Percentiles rank a stretch among this genome's conserved stretches.
phyloP scores from a whole-genome alignment of 495 filamentous ascomycete species.

The Penicillium longicatenatum region DNA sequence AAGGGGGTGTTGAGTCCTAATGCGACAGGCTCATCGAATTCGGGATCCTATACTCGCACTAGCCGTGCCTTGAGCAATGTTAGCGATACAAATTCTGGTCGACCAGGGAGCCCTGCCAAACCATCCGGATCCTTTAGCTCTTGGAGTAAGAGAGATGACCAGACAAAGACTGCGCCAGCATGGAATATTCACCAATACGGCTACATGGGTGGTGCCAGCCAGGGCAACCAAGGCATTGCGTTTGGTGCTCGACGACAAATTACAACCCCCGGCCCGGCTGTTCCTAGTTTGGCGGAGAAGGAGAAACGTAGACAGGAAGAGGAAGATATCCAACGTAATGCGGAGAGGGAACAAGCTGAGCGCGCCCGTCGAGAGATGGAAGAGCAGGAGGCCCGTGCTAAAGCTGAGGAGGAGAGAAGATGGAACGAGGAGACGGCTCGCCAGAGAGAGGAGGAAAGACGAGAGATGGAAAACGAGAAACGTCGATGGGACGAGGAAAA shows the following conservation, averaged over 20 bases:
- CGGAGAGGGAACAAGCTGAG: conserved; percentile 63
- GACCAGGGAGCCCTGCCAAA: conserved; percentile 62
- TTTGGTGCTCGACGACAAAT: conserved; percentile 94
- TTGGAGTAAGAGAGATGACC: conserved; percentile 86
- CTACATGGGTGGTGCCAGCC: conserved; percentile 96
- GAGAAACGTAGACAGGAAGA: conserved; percentile 62
- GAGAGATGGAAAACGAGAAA: conserved; percentile 73
- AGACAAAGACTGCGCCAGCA: conserved; percentile 78
- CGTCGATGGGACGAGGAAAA: conserved; percentile 83
- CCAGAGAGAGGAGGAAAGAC: conserved; percentile 67
- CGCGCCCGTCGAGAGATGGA: conserved; percentile 64
- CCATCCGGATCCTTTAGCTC: conserved; percentile 68
- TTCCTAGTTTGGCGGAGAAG: conserved; percentile 73
- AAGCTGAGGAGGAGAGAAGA: conserved; percentile 68
- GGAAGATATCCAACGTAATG: conserved; percentile 58
- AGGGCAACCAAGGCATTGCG: conserved; percentile 89
- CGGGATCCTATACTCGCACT: conserved; percentile 38
- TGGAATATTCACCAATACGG: conserved; percentile 99
- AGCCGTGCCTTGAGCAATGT: conserved; percentile 66
- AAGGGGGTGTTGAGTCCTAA: conserved; percentile 66
- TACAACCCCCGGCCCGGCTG: conserved; percentile 74
- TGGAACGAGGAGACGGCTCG: conserved; percentile 81
- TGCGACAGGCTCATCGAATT: conserved; percentile 60
- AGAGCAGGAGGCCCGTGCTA: conserved; percentile 65
- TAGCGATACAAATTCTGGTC: conserved; percentile 62